These are phyloP conservation scores for Aplosporella prunicola DNA, from an alignment of 2,329 filamentous ascomycete species.

Conservation along the genomic window DNA sequence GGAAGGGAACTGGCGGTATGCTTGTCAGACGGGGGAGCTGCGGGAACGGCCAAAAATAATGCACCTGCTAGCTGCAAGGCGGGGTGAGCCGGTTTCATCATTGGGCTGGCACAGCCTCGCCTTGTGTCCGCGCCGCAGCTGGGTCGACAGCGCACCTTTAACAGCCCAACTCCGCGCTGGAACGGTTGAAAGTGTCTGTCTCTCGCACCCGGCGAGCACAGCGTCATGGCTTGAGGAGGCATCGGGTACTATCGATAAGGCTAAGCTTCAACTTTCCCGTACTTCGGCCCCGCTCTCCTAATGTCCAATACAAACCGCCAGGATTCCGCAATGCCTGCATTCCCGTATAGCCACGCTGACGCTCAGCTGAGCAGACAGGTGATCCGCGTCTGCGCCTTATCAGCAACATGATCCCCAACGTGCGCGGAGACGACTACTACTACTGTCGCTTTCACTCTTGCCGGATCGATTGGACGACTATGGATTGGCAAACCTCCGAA, in stretches of 20 bases:
- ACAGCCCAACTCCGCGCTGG: too few relatives aligned
- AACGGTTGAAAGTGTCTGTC: too few relatives aligned
- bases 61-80: too few relatives aligned
- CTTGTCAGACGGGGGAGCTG: too few relatives aligned
- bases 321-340: too few relatives aligned
- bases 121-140: too few relatives aligned
- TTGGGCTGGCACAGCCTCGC: too few relatives aligned
- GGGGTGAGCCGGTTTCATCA: too few relatives aligned
- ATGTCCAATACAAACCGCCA: conserved; percentile 1
- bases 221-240: conserved; percentile 3
- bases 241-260: conserved; percentile 8
- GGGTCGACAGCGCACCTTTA: too few relatives aligned
- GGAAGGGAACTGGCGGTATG: too few relatives aligned
- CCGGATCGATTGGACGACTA: not conserved
- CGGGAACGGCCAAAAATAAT: too few relatives aligned
- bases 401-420: not conserved
- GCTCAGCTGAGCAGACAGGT: conserved; percentile 9
- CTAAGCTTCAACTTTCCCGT: conserved; percentile 1
- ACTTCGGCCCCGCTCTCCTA: conserved; percentile 9
- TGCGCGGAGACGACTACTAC: not conserved
- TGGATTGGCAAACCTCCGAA: not conserved
- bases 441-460: not conserved
- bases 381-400: conserved; percentile 1
- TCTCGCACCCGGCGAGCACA: too few relatives aligned
- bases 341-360: conserved; percentile 9